These are phyloP conservation scores for Verticillium tricorpus DNA, from an alignment of 2,329 filamentous ascomycete species.

Conservation along the genomic window DNA sequence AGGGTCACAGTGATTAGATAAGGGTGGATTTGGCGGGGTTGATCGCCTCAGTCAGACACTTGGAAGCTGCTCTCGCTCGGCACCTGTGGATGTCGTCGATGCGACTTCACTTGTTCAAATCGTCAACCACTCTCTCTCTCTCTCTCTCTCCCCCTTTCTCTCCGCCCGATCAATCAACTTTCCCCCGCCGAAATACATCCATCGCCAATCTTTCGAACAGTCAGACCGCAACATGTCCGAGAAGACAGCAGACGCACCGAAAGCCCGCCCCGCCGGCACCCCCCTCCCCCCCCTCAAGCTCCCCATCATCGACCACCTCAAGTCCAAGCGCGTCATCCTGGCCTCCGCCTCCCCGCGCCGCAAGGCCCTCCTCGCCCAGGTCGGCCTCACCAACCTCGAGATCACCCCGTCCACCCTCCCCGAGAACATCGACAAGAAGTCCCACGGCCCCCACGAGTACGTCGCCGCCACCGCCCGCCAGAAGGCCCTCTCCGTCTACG, in stretches of 20 bases:
- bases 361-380: slow-evolving; percentile 72
- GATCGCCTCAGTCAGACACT: too few species aligned
- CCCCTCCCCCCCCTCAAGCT: slow-evolving; percentile 68
- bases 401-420: slow-evolving; percentile 77
- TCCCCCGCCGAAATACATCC: neutral
- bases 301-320: slow-evolving; percentile 72
- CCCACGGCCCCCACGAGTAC: slow-evolving; percentile 80
- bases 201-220: neutral
- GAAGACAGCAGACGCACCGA: slow-evolving; percentile 5
- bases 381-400: slow-evolving; percentile 77
- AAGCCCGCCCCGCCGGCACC: slow-evolving; percentile 32
- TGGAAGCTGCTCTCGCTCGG: too few species aligned
- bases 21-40: slow-evolving; percentile 12
- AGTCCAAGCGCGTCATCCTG: slow-evolving; percentile 77
- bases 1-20: slow-evolving; percentile 5
- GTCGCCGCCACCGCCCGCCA: slow-evolving; percentile 79
- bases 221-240: neutral
- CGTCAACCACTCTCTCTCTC: slow-evolving; percentile 9
- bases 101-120: slow-evolving; percentile 1
- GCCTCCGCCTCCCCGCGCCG: slow-evolving; percentile 86
- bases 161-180: neutral
- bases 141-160: too few species aligned
- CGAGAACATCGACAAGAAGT: slow-evolving; percentile 76
- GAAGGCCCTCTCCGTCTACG: slow-evolving; percentile 74
- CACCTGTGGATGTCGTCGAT: too few species aligned